Percentiles rank a stretch among this genome's conserved stretches.
Evolutionary conservation across 305 asterid species (phyloP).

Genomic region (Rubia occidens): DNA sequence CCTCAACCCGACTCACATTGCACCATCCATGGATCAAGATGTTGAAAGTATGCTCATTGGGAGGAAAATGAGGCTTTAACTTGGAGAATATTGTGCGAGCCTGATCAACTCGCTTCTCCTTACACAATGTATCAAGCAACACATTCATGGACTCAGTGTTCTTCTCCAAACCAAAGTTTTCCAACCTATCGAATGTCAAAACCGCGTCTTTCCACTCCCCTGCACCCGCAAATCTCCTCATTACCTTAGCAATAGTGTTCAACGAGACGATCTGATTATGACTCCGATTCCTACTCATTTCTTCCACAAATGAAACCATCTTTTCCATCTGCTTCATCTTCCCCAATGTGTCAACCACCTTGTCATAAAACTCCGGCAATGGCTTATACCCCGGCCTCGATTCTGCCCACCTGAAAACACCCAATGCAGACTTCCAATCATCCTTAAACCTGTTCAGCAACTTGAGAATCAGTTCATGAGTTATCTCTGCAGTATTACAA

Average conservation of each 20-base stretch:
- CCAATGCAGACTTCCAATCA: slow-evolving; percentile 83
- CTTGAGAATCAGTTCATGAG: slow-evolving; percentile 34
- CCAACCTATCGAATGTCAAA: slow-evolving; percentile 50
- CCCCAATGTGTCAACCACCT: slow-evolving; percentile 75
- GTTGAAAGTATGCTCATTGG: slow-evolving; percentile 70
- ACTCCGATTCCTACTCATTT: slow-evolving; percentile 33
- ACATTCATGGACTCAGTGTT: slow-evolving; percentile 72
- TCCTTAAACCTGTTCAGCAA: slow-evolving; percentile 70
- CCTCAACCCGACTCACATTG: slow-evolving; percentile 68
- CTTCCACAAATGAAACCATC: slow-evolving; percentile 46
- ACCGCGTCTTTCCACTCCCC: slow-evolving; percentile 71
- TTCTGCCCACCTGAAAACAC: slow-evolving; percentile 71
- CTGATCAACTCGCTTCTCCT: slow-evolving; percentile 56
- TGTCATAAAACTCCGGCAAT: slow-evolving; percentile 44
- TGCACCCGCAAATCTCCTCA: slow-evolving; percentile 75
- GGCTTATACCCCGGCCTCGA: slow-evolving; percentile 41
- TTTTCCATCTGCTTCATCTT: slow-evolving; percentile 70
- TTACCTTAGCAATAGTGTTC: slow-evolving; percentile 58
- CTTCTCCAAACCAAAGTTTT: slow-evolving; percentile 50
- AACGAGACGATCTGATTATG: slow-evolving; percentile 30
- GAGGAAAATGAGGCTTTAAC: slow-evolving; percentile 52
- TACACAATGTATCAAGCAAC: slow-evolving; percentile 74
- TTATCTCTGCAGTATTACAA: slow-evolving; percentile 32
- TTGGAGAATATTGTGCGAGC: slow-evolving; percentile 56
- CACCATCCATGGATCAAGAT: slow-evolving; percentile 91